These are phyloP conservation scores for Scedosporium dehoogii DNA, from an alignment of 2,329 filamentous ascomycete genomes.

Conservation along the genomic window DNA sequence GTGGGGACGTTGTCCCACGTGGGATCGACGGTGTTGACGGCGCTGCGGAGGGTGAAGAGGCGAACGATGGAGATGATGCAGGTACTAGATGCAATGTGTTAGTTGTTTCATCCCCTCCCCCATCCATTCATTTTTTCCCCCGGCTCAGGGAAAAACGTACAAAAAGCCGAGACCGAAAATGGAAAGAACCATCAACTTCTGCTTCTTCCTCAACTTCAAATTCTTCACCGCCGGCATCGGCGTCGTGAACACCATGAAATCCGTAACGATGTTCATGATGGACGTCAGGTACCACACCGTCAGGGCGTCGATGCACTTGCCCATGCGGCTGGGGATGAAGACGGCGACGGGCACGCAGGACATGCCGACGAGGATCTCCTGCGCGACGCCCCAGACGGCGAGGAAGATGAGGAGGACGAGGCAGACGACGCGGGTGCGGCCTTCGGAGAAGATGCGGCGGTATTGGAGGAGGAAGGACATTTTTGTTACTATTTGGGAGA, in stretches of 20 bases:
- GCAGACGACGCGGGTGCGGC: slow-evolving; percentile 15
- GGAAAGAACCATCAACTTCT: slow-evolving; percentile 18
- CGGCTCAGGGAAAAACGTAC: slow-evolving; percentile 14
- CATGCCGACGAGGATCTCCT: slow-evolving; percentile 16
- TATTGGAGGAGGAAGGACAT: slow-evolving; percentile 22
- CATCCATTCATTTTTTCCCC: too few relatives aligned
- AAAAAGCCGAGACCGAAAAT: slow-evolving; percentile 22
- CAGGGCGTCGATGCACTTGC: slow-evolving; percentile 18
- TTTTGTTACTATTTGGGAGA: slow-evolving; percentile 21
- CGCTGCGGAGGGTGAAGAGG: slow-evolving; percentile 19
- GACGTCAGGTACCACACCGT: slow-evolving; percentile 22
- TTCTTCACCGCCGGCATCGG: slow-evolving; percentile 27
- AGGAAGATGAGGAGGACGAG: slow-evolving; percentile 18
- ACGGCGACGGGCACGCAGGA: slow-evolving; percentile 17
- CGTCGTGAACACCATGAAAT: slow-evolving; percentile 25
- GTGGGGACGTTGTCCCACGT: slow-evolving; percentile 21
- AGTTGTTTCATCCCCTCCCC: too few relatives aligned
- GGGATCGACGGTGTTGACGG: slow-evolving; percentile 17
- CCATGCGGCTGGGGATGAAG: slow-evolving; percentile 15
- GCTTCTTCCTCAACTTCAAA: slow-evolving; percentile 19
- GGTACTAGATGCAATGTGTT: too few relatives aligned
- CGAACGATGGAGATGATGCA: slow-evolving; percentile 23
- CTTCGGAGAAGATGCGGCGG: slow-evolving; percentile 19
- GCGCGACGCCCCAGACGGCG: slow-evolving; percentile 16
- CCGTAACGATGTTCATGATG: slow-evolving; percentile 24